These are phyloP conservation scores for Apiosordaria backusii DNA, from an alignment of 495 filamentous ascomycete genomes.

Conservation along the genomic window DNA sequence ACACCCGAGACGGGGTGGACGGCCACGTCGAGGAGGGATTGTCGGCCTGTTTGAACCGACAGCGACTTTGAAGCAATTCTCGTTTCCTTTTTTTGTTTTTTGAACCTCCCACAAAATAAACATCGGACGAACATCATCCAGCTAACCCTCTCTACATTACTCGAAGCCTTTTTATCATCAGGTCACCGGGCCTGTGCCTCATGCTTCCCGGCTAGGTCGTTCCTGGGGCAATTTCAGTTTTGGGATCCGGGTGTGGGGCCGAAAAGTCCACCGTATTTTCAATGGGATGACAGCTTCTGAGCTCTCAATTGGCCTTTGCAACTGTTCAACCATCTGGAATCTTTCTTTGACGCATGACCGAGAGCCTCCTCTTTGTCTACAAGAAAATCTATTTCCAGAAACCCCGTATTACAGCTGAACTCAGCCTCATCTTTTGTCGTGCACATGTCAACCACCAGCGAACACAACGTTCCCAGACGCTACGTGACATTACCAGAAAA, in stretches of 20 bases:
- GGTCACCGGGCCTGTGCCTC: neutral
- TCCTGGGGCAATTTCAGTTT: neutral
- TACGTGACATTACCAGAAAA: neutral
- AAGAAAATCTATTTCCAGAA: conserved; percentile 2
- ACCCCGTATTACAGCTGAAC: neutral
- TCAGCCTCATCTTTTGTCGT: neutral
- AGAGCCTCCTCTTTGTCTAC: neutral
- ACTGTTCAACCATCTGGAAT: neutral
- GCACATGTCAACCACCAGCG: neutral
- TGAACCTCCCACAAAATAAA: neutral
- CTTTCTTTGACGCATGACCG: neutral
- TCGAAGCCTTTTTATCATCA: neutral
- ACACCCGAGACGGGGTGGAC: neutral
- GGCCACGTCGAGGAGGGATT: conserved; percentile 1
- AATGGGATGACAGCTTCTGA: neutral
- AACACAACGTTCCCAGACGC: neutral
- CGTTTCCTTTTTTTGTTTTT: neutral
- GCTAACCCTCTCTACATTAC: neutral
- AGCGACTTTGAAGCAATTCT: neutral
- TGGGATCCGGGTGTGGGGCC: neutral
- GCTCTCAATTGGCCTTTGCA: neutral
- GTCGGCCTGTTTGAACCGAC: neutral
- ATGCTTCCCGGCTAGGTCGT: neutral
- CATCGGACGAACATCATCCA: neutral
- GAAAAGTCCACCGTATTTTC: neutral